A percentile compares a stretch with the other conserved stretches of the same genome.
Evolutionary conservation across 2,329 filamentous ascomycete genomes (phyloP).

Genomic region (Cladosporium halotolerans): DNA sequence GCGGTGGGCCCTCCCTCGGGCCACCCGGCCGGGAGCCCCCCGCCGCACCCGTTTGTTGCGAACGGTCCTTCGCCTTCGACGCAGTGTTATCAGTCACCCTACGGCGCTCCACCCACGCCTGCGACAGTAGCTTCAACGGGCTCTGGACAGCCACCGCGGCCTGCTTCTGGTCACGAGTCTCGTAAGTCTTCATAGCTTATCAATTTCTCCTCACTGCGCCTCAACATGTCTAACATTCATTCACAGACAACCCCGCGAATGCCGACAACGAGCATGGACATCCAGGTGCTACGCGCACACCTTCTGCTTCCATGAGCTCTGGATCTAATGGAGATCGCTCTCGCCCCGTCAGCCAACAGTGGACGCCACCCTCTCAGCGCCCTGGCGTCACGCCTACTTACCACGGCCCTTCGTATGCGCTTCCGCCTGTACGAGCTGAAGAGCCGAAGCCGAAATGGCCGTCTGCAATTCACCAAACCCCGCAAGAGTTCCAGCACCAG

Average conservation of each 20-base stretch:
- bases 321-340: constrained; percentile 8
- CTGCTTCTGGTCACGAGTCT: constrained; percentile 27
- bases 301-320: constrained; percentile 21
- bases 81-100: constrained; percentile 26
- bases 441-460: constrained; percentile 11
- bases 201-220: too few relatives aligned
- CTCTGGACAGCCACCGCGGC: constrained; percentile 26
- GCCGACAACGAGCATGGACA: constrained; percentile 10
- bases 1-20: not conserved
- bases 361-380: constrained; percentile 32
- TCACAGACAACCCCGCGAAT: not conserved
- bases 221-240: too few relatives aligned
- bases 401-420: not conserved
- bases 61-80: constrained; percentile 4
- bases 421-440: constrained; percentile 11
- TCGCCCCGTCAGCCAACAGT: constrained; percentile 23
- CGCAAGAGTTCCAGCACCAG: constrained; percentile 34
- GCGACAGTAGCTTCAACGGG: constrained; percentile 25
- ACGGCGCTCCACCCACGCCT: constrained; percentile 26
- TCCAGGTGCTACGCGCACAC: constrained; percentile 18
- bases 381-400: constrained; percentile 6
- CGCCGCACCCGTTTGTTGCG: not conserved
- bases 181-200: too few relatives aligned
- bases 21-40: not conserved
- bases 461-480: constrained; percentile 32